A percentile compares a stretch with the other conserved stretches of the same genome.
Evolutionary conservation across 202 grass and related monocot genomes (phyloP).

Genomic region (Hordeum pubiflorum): DNA sequence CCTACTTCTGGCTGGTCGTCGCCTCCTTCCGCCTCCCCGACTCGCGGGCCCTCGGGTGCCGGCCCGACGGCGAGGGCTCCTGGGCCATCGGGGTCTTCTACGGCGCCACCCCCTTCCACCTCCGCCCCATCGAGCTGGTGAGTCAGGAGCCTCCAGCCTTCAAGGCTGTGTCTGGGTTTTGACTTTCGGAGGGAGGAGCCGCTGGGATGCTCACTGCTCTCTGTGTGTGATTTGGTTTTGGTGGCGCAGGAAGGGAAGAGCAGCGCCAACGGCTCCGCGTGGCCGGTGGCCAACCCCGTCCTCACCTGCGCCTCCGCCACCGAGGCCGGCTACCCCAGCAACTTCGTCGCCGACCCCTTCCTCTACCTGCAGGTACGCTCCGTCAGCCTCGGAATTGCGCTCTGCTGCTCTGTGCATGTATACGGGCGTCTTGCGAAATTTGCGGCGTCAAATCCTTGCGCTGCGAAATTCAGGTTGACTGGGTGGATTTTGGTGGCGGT

Average conservation of each 20-base stretch:
- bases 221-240: conserved; percentile 27
- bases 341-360: conserved; percentile 89
- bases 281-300: conserved; percentile 89
- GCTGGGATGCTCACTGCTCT: neutral
- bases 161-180: neutral
- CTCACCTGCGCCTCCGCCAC: conserved; percentile 62
- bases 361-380: conserved; percentile 66
- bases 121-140: conserved; percentile 90
- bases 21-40: conserved; percentile 69
- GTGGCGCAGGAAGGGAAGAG: conserved; percentile 42
- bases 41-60: conserved; percentile 38
- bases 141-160: neutral
- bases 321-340: conserved; percentile 65
- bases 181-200: neutral
- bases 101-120: conserved; percentile 64
- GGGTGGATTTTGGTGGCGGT: neutral
- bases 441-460: neutral
- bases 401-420: neutral
- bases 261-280: conserved; percentile 76
- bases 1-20: conserved; percentile 83
- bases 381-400: neutral
- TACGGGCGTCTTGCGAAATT: neutral
- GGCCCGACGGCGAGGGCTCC: conserved; percentile 78
- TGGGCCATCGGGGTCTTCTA: conserved; percentile 91
- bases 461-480: neutral